Evolutionary conservation across 345 rosid species (phyloP).

Genomic region (Eucalyptus pauciflora): DNA sequence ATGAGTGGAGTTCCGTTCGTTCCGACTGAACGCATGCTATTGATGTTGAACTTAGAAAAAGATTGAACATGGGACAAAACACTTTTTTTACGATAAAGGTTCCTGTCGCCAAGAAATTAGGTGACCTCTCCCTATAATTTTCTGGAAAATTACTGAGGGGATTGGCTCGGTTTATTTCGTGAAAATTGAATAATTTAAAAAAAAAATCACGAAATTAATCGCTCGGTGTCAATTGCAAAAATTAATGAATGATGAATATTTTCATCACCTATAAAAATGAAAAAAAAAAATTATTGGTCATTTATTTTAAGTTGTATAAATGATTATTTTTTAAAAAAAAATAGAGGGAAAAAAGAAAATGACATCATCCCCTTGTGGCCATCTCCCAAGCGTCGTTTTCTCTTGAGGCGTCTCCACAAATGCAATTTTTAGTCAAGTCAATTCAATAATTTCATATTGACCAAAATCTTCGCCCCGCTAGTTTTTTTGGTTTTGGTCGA

Average conservation of each 20-base stretch:
- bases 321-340: background rate
- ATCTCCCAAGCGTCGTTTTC: background rate
- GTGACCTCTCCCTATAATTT: background rate
- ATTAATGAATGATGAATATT: background rate
- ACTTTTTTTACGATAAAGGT: background rate
- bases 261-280: background rate
- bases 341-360: background rate
- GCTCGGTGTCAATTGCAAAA: background rate
- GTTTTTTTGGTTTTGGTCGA: too few relatives aligned
- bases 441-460: background rate
- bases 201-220: accelerated
- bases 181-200: accelerated
- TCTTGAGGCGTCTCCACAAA: background rate
- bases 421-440: accelerated
- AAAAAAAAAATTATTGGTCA: background rate
- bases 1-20: background rate
- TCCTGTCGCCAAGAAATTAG: background rate
- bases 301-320: background rate
- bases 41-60: background rate
- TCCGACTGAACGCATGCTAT: background rate
- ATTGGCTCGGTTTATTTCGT: background rate
- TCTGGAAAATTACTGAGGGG: accelerated
- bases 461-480: background rate
- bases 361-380: background rate
- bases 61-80: background rate